Evolutionary conservation across 305 asterid species (phyloP).

Genomic region (Plantago lanceolata): DNA sequence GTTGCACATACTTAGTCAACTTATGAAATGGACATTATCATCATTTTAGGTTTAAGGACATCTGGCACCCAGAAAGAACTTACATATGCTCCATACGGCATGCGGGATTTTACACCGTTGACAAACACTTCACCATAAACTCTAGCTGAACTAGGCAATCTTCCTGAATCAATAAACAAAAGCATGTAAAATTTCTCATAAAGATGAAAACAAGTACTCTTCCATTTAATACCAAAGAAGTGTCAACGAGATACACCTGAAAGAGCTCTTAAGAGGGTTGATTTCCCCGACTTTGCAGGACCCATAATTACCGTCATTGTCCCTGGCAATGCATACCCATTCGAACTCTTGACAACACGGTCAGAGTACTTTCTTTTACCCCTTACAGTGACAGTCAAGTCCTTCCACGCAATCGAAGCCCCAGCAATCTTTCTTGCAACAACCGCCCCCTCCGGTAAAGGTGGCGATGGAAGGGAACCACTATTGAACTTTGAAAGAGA

Average conservation of each 20-base stretch:
- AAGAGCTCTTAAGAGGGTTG: constrained; percentile 90
- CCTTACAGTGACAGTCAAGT: constrained; percentile 84
- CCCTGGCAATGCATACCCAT: constrained; percentile 91
- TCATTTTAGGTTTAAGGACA: constrained; percentile 21
- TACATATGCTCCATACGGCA: constrained; percentile 90
- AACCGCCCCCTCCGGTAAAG: constrained; percentile 60
- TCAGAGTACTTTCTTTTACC: constrained; percentile 92
- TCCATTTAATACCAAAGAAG: constrained; percentile 5
- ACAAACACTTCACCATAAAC: constrained; percentile 81
- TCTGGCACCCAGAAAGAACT: constrained; percentile 29
- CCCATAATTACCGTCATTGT: constrained; percentile 99
- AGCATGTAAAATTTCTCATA: constrained; percentile 14
- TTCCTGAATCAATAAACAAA: constrained; percentile 49
- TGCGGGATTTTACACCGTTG: constrained; percentile 61
- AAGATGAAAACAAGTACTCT: constrained; percentile 12
- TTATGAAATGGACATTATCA: constrained; percentile 5
- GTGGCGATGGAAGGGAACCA: constrained; percentile 80
- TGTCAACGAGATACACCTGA: constrained; percentile 51
- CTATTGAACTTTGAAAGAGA: constrained; percentile 88
- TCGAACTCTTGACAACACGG: constrained; percentile 82
- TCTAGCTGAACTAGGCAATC: constrained; percentile 77
- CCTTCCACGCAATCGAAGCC: constrained; percentile 91
- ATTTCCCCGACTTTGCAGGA: constrained; percentile 97
- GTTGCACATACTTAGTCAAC: background rate
- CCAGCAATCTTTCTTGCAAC: constrained; percentile 70